These are phyloP conservation scores for Phialophora verrucosa DNA, from an alignment of 2,329 filamentous ascomycete species.

Conservation along the genomic window DNA sequence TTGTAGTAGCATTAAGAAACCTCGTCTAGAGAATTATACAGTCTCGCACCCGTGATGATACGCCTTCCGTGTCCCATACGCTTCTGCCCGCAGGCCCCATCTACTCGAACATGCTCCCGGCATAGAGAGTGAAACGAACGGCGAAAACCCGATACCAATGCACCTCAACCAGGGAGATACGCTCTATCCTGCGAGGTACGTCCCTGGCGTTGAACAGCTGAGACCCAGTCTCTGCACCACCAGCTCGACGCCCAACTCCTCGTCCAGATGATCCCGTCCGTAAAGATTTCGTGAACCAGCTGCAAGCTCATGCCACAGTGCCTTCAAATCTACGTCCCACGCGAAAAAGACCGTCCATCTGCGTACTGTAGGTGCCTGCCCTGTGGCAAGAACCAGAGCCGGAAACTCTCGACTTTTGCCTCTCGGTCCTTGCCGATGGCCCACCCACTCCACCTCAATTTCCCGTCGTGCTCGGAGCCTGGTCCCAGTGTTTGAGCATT, in stretches of 20 bases:
- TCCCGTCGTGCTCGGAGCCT: conserved; percentile 58
- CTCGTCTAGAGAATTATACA: conserved; percentile 14
- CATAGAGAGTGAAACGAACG: conserved; percentile 8
- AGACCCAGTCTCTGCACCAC: conserved; percentile 21
- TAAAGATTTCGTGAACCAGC: background rate
- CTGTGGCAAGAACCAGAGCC: conserved; percentile 7
- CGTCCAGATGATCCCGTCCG: background rate
- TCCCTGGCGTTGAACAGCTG: conserved; percentile 5
- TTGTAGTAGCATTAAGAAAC: conserved; percentile 10
- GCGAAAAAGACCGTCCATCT: conserved; percentile 9
- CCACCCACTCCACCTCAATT: conserved; percentile 29
- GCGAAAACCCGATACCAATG: conserved; percentile 9
- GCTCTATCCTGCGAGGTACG: conserved; percentile 1
- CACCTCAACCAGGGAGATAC: background rate
- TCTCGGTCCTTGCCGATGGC: conserved; percentile 15
- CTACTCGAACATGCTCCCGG: conserved; percentile 10
- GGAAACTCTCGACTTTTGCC: conserved; percentile 15
- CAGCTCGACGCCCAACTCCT: background rate
- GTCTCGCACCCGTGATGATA: conserved; percentile 12
- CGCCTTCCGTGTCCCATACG: conserved; percentile 6
- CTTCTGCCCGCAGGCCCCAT: conserved; percentile 4
- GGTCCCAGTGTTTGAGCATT: conserved; percentile 72
- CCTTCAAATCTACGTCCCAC: background rate
- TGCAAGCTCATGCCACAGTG: conserved; percentile 5
- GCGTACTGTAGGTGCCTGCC: background rate